Conservation (phyloP, 345 rosid species). For the Populus davidiana region DNA sequence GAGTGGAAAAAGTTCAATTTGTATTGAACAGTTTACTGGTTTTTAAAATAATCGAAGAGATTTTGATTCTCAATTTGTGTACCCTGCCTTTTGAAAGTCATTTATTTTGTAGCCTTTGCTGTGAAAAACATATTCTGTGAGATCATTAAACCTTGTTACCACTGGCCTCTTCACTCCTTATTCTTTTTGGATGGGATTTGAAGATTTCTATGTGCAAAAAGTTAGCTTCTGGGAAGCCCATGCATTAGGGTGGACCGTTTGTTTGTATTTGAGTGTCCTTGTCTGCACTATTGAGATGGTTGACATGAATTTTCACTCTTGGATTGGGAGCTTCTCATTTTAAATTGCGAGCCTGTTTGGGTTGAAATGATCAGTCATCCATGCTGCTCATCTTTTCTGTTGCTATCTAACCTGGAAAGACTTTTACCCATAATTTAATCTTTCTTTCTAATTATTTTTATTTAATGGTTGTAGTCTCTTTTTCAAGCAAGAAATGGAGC, state of each 20-base stretch:
- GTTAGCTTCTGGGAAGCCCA: background rate
- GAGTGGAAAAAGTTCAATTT: background rate
- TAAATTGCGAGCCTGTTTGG: background rate
- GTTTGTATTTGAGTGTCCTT: background rate
- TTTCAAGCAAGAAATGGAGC: slow-evolving; percentile 87
- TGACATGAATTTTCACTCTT: background rate
- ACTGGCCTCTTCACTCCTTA: background rate
- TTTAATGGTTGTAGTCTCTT: slow-evolving; percentile 53
- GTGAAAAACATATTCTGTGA: background rate
- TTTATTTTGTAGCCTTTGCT: background rate
- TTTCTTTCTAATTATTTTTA: background rate
- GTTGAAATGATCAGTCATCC: background rate
- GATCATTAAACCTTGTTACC: background rate
- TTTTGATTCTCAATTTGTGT: background rate
- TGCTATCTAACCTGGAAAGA: background rate
- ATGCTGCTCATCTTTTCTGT: background rate
- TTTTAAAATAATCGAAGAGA: background rate
- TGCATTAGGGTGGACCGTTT: background rate
- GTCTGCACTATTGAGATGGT: background rate
- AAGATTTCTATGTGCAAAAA: background rate
- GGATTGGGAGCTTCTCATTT: background rate
- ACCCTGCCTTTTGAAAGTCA: background rate
- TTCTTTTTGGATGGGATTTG: background rate
- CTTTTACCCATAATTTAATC: background rate
- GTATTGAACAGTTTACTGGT: background rate